Evolutionary conservation across 1,284 basidiomycete genomes (phyloP), one percentile per base, ranked within the genome.

Genomic region (Malassezia caprae): DNA sequence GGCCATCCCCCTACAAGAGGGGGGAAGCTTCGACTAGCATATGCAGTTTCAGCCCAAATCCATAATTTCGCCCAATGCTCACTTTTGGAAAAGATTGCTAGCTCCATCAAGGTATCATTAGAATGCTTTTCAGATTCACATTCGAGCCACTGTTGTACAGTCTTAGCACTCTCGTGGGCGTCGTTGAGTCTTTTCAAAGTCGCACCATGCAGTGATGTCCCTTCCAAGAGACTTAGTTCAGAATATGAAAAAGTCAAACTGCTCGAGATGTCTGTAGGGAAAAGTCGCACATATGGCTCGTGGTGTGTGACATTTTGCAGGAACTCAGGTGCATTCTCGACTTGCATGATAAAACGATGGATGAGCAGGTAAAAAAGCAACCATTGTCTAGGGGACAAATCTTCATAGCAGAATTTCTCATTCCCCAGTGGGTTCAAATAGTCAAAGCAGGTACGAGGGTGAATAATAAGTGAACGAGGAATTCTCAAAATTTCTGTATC

Each of bases 1-100:
- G 28, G 26, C 46, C 42, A 43, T 1, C 60, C 55, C 12, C 63
- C 53, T 1, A 72, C 43, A 0, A 57, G 34, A 8, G 67, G 58
- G 4, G 69, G 69, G 32, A 72, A 72, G 12, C 68, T 65, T 12
- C 69, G 67, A 19, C 62, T 65, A 21, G 52, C 52, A 27, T 61
- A 64, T 0, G 53, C 57, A 4, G 55, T 60, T 27, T 65, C 61
- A 1, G 68, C 62, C 69, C 68, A 70, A 19, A 58, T 45, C 63
- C 66, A 72, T 1, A 61, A 43, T 21, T 53, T 46, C 0, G 62
- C 27, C 24, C 53, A 59, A 4, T 4, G 4, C 3, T 21, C 37
- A 3, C 12, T 39, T 11, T 21, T 39, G 8, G 37, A 19, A 23
- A 4, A 8, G 53, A 52, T 15, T 47, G 23, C 11, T 40, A 13